A percentile compares a stretch with the other conserved stretches of the same genome.
phyloP scores from a whole-genome alignment of 371 early-diverging fungal species.

The Syncephalastrum sp. region DNA sequence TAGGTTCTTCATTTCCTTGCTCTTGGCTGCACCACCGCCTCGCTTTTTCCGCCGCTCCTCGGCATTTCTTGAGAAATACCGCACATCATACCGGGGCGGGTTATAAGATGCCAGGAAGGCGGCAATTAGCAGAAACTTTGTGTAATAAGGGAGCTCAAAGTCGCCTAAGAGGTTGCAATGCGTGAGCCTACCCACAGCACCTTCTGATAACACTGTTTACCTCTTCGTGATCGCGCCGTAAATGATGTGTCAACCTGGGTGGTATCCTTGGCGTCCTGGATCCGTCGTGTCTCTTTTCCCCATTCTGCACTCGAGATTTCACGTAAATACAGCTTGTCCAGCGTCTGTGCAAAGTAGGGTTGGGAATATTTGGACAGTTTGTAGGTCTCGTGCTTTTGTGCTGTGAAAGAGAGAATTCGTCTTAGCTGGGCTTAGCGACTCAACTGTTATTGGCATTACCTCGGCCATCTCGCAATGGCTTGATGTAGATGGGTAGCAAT shows the following conservation, averaged over 20 bases:
- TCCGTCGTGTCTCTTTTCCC: conserved; percentile 47
- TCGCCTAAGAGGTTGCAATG: conserved; percentile 25
- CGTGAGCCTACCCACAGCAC: background rate
- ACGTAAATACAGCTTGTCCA: conserved; percentile 79
- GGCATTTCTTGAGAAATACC: conserved; percentile 72
- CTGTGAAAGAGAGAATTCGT: conserved; percentile 12
- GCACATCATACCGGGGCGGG: conserved; percentile 80
- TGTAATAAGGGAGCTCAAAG: conserved; percentile 73
- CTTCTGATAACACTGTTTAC: conserved; percentile 2
- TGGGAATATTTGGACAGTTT: conserved; percentile 73
- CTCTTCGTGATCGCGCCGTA: conserved; percentile 15
- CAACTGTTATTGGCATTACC: conserved; percentile 35
- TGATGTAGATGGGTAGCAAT: conserved; percentile 79
- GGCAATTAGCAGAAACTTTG: conserved; percentile 85
- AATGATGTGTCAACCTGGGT: conserved; percentile 8
- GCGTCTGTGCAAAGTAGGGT: conserved; percentile 75
- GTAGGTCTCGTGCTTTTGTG: conserved; percentile 54
- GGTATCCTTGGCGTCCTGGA: conserved; percentile 12
- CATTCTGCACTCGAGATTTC: conserved; percentile 86
- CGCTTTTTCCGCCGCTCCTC: conserved; percentile 56
- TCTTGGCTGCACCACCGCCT: conserved; percentile 46
- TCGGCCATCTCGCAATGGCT: conserved; percentile 72
- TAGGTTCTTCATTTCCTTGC: conserved; percentile 31
- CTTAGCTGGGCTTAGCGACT: background rate
- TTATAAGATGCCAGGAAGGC: conserved; percentile 93